These are phyloP conservation scores for Rhodotorula sp. DNA, from an alignment of 1,284 basidiomycete genomes.

Conservation along the genomic window DNA sequence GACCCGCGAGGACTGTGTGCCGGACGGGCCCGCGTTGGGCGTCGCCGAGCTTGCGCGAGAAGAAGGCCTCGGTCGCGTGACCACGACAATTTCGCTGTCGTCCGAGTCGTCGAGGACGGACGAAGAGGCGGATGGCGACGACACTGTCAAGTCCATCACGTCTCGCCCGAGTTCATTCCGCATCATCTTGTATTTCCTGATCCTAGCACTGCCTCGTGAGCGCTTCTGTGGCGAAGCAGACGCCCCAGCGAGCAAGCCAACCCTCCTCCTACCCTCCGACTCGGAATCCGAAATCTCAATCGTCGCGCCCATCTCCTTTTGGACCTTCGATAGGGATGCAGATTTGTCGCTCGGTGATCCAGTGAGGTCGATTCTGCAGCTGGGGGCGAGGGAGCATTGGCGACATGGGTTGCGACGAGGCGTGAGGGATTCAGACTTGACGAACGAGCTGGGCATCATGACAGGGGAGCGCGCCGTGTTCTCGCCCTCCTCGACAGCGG, in stretches of 20 bases:
- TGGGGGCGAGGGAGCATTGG: neutral
- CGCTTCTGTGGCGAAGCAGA: constrained; percentile 3
- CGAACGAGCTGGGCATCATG: no score
- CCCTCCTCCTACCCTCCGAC: neutral
- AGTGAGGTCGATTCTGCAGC: neutral
- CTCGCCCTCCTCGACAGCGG: neutral
- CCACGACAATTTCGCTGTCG: constrained; percentile 5
- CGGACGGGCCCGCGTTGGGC: neutral
- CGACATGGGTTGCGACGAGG: neutral
- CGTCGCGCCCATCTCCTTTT: no score
- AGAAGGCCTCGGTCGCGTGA: neutral
- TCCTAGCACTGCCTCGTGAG: neutral
- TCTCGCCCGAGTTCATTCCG: neutral
- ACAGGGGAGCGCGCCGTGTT: neutral
- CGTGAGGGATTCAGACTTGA: neutral
- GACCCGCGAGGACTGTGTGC: no score
- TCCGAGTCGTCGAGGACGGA: constrained; percentile 1
- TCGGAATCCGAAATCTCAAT: neutral
- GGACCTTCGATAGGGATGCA: no score
- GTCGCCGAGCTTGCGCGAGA: neutral
- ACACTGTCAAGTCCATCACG: neutral
- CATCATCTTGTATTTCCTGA: neutral
- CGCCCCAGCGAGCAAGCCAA: neutral
- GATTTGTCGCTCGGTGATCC: neutral
- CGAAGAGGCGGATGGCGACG: neutral